Base-by-base conservation (phyloP, 2,329 filamentous ascomycete species). In the Paracoccidioides lutzii region DNA sequence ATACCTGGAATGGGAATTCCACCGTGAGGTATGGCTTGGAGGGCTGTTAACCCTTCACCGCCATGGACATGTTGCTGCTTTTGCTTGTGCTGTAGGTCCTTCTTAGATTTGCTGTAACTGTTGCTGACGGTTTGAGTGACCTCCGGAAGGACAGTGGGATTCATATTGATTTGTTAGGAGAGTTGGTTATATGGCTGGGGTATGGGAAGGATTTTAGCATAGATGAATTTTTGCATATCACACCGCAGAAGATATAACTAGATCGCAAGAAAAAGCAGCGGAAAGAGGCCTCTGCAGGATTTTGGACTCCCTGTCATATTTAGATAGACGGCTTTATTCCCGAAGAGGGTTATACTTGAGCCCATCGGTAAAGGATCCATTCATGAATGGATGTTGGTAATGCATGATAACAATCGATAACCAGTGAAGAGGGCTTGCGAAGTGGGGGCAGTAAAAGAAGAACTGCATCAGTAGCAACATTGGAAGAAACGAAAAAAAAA, bases 11-110 rank as follows among this genome's bases (percentile, higher is more conserved):
- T 50, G 12, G 57, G 8, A 15, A 53, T 51, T 43, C 49, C 63
- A 53, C 61, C 61, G 43, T 66, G 64, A 12, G 61, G 63, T 41
- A 66, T 60, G 40, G 64, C 64, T 33, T 55, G 51, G 3, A 66
- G 58, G 9, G 63, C 61, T 35, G 54, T 58, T 55, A 61, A 60
- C 56, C 63, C 59, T 55, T 62, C 57, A 52, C 60, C 61, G 22
- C 63, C 60, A 44, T 65, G 63, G 40, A 61, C 57, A 56, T 65
- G 64, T 43, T 60, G 14, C 28, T 56, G n/a, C 28, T 56, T 41
- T 38, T 56, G 56, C 35, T 55, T 50, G 22, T 40, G 43, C 43
- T 59, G 51, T 30, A 55, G 40, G 10, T 56, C 53, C 28, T 55
- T 56, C 33, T 52, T 52, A 30, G 60, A 44, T 32, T 55, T 54